Evolutionary conservation across 176 grass and related monocot genomes (phyloP).

Genomic region (Lolium rigidum): DNA sequence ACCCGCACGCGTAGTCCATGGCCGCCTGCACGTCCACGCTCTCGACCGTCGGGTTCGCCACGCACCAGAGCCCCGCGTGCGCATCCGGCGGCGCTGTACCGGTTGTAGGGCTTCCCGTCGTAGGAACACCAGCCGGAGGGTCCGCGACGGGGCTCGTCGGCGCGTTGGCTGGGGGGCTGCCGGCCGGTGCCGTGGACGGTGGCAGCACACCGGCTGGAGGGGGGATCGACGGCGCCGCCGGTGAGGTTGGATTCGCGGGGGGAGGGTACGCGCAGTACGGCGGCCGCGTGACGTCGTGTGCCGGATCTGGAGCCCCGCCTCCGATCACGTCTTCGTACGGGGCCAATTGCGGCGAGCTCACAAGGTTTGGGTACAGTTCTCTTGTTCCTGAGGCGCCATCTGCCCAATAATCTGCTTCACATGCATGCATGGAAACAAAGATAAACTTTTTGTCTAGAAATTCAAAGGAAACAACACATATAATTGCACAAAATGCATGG

Average conservation of each 20-base stretch:
- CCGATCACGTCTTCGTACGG: conserved; percentile 44
- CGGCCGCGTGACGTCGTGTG: conserved; percentile 7
- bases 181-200: conserved; percentile 3
- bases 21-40: conserved; percentile 60
- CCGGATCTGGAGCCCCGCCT: not conserved
- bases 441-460: not conserved
- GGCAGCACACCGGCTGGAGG: conserved; percentile 16
- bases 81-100: conserved; percentile 13
- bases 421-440: not conserved
- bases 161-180: conserved; percentile 15
- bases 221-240: conserved; percentile 19
- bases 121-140: not conserved
- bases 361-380: conserved; percentile 13
- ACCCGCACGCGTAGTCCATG: conserved; percentile 77
- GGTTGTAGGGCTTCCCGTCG: too few relatives aligned
- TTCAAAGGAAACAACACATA: not conserved
- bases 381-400: not conserved
- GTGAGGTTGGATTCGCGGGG: conserved; percentile 24
- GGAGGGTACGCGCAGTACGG: conserved; percentile 42
- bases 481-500: not conserved
- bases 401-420: not conserved
- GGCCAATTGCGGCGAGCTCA: conserved; percentile 38
- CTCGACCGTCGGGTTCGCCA: conserved; percentile 68
- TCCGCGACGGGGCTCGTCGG: not conserved
- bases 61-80: conserved; percentile 59